Conservation (phyloP, 2,329 filamentous ascomycete genomes). For the Aspergillus ibericus region DNA sequence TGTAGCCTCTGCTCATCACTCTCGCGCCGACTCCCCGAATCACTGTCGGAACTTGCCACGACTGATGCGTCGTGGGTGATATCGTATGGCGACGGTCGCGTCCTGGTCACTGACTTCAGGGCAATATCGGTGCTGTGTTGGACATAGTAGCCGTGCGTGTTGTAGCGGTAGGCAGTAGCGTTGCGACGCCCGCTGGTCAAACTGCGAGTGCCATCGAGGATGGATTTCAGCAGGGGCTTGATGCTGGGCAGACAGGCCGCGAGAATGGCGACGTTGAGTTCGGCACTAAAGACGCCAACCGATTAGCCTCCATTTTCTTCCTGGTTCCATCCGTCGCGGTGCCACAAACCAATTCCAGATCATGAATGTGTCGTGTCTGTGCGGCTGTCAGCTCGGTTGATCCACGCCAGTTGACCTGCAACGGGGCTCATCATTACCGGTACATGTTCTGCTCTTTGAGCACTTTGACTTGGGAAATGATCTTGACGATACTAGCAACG, state of each 20-base stretch:
- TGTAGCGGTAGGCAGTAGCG: constrained; percentile 4
- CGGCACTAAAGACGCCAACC: constrained; percentile 30
- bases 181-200: constrained; percentile 10
- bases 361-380: constrained; percentile 15
- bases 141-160: constrained; percentile 5
- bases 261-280: constrained; percentile 44
- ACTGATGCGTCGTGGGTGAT: background rate
- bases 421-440: constrained; percentile 23
- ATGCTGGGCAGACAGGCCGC: constrained; percentile 44
- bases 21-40: background rate
- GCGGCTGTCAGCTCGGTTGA: background rate
- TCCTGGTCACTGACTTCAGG: background rate
- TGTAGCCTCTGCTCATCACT: constrained; percentile 1
- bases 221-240: constrained; percentile 36
- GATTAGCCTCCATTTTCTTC: background rate
- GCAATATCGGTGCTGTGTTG: background rate
- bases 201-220: constrained; percentile 15
- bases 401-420: too few relatives aligned
- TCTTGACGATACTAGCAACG: constrained; percentile 44
- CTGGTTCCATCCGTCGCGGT: background rate
- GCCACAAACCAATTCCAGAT: constrained; percentile 22
- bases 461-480: constrained; percentile 25
- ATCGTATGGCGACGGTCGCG: background rate
- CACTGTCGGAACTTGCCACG: background rate
- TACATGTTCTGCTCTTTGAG: constrained; percentile 33